phyloP scores from a whole-genome alignment of 139 green algal genomes.

The Marvania coccoides region DNA sequence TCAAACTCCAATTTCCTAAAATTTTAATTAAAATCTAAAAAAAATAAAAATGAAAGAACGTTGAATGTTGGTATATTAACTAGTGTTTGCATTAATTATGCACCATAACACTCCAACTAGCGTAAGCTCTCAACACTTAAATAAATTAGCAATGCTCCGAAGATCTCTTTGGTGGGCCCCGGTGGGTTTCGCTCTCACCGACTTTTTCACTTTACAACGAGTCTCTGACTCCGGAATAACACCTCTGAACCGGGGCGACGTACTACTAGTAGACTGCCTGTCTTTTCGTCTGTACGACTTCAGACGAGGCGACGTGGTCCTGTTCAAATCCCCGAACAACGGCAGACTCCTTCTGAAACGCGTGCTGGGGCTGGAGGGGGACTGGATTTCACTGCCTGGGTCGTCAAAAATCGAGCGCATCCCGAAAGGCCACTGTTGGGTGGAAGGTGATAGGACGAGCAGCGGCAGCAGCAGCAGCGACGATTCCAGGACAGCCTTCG shows the following conservation, averaged over 20 bases:
- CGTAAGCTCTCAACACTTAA: background rate
- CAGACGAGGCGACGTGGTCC: slow-evolving; percentile 55
- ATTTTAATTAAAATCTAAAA: too few species aligned
- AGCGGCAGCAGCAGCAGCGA: background rate
- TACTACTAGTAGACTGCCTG: slow-evolving; percentile 55
- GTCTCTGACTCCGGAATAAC: background rate
- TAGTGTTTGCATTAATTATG: too few species aligned
- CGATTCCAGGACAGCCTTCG: background rate
- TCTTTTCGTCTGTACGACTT: slow-evolving; percentile 45
- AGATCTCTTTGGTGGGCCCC: background rate
- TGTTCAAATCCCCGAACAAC: slow-evolving; percentile 53
- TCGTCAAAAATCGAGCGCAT: slow-evolving; percentile 28
- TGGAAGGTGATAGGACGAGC: background rate
- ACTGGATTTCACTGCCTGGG: slow-evolving; percentile 53
- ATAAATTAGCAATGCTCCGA: background rate
- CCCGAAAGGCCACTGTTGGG: slow-evolving; percentile 10
- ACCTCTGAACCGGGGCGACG: background rate
- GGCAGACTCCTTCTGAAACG: slow-evolving; percentile 64
- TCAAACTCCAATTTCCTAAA: too few species aligned
- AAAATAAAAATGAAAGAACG: too few species aligned
- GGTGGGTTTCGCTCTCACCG: background rate
- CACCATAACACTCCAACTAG: too few species aligned
- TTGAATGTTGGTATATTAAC: too few species aligned
- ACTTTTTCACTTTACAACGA: background rate
- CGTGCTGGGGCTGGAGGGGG: slow-evolving; percentile 69